phyloP scores from a whole-genome alignment of 805 yeast species.

The Clavispora phyllophila region DNA sequence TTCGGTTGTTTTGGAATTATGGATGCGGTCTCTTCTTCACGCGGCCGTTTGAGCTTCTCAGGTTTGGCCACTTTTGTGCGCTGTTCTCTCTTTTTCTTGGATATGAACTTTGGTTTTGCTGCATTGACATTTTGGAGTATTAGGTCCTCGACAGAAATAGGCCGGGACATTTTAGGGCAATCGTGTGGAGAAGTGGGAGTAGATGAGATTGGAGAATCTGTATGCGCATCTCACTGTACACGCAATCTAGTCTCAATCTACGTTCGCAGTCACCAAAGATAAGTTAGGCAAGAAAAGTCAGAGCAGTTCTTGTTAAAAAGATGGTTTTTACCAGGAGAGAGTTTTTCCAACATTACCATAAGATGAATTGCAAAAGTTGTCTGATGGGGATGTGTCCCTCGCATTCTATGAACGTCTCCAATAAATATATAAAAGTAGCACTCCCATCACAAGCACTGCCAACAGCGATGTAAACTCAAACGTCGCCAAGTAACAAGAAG shows the following conservation, averaged over 20 bases:
- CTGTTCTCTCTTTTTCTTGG: slow-evolving; percentile 7
- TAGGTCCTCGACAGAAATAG: slow-evolving; percentile 13
- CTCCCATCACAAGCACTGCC: slow-evolving; percentile 16
- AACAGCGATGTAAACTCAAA: slow-evolving; percentile 23
- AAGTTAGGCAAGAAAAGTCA: no score
- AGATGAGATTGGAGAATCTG: not conserved
- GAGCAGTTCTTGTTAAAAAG: no score
- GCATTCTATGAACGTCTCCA: not conserved
- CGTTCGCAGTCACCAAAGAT: no score
- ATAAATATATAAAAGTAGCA: slow-evolving; percentile 11
- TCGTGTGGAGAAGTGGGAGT: not conserved
- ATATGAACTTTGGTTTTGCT: slow-evolving; percentile 11
- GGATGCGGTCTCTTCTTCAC: not conserved
- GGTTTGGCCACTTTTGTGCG: slow-evolving; percentile 2
- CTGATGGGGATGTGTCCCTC: no score
- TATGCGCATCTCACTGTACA: not conserved
- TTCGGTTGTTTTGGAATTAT: not conserved
- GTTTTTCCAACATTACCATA: no score
- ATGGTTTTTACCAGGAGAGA: no score
- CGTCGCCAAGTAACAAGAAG: slow-evolving; percentile 24
- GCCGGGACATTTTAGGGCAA: slow-evolving; percentile 10
- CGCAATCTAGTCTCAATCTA: no score
- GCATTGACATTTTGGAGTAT: slow-evolving; percentile 5
- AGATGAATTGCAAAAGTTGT: no score
- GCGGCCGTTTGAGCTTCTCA: not conserved